Base-by-base conservation (phyloP, 2,329 filamentous ascomycete species). In the Colletotrichum sp. region DNA sequence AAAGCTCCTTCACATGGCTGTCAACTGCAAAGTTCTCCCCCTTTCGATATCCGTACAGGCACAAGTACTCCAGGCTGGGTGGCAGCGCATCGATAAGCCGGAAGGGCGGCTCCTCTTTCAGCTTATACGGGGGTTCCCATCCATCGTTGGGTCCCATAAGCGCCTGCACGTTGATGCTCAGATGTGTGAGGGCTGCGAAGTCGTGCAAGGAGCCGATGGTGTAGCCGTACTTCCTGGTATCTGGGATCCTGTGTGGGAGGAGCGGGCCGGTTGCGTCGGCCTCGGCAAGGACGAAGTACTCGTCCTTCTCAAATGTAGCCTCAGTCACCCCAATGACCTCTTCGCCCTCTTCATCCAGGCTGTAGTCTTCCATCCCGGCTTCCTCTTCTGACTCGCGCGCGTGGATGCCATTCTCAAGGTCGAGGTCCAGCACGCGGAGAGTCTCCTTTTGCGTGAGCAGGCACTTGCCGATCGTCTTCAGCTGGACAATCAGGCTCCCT, bases 311-410 rank as follows among this genome's bases (percentile, higher is more conserved):
- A 0, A 84, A 81, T 0, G 60, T 16, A 3, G 30, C n/a, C 32
- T 82, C 81, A 24, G 55, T 81, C 3, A 67, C 85, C 32, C 81
- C 84, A 15, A 83, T 78, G 5, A 36, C 57, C 79, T 86, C 52
- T 3, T 64, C 65, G n/a, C 44, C n/a, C 9, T 34, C 64, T 4
- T 66, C 39, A 0, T 70, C 59, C 4, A 18, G 13, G 9, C 21
- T 16, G 26, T 52, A 24, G 13, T 67, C 36, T 16, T 52, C 36
- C 36, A 55, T 67, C 4, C 16, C 39, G 1, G 21, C 59, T 8
- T 65, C 60, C 39, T 71, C 69, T 10, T 71, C 44, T 3, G 36
- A 15, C 39, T 32, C 12, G 15, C 30, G 21, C 2, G 36, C 12
- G 32, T 55, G 9, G 2, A 60, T 24, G 13, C 21, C 18, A 28